Base-by-base conservation (phyloP, 2,329 filamentous ascomycete species). In the Septoria petroselini region DNA sequence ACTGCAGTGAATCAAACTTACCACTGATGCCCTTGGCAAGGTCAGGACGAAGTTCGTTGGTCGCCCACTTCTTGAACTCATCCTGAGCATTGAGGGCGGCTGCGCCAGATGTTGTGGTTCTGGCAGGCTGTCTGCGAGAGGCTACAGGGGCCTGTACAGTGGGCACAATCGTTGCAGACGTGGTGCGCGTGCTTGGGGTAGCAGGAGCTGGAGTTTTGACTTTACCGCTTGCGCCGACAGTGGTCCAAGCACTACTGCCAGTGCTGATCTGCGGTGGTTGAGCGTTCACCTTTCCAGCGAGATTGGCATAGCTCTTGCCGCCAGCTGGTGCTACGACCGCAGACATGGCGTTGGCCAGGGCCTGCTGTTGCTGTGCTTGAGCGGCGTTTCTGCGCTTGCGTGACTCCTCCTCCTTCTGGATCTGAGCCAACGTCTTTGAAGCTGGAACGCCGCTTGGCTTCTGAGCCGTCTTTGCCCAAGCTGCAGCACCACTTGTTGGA, bases 381-480 rank as follows among this genome's bases (percentile, higher is more conserved):
- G 75, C 75, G 29, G 74, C 76, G 35, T 82, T 80, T 67, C 86
- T 88, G 62, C 86, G 84, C 77, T 98, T 98, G 58, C 88, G 84
- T 14, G 80, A 79, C 66, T 97, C 93, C 65, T 98, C 93, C 71
- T 98, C 93, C 56, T 91, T 91, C 68, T 97, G 93, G 52, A 98
- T 97, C 60, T 97, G 91, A 18, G 90, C 88, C 37, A 97, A 76
- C 0, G 90, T 95, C 79, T 96, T 96, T 76, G 94, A 93, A 8
- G 72, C 73, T 68, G 62, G 37, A 23, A 70, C 67, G 31, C 70
- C 67, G 34, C 70, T 65, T 30, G 75, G 66, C 62, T 80, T 84
- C 48, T 68, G 73, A 51, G 74, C 70, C 2, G 84, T 81, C 69
- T 88, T 88, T 14, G 78, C 72, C 86, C 86, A 89, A 0, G 84